Conservation (phyloP, 306 rosid species). For the Citrullus amarus region DNA sequence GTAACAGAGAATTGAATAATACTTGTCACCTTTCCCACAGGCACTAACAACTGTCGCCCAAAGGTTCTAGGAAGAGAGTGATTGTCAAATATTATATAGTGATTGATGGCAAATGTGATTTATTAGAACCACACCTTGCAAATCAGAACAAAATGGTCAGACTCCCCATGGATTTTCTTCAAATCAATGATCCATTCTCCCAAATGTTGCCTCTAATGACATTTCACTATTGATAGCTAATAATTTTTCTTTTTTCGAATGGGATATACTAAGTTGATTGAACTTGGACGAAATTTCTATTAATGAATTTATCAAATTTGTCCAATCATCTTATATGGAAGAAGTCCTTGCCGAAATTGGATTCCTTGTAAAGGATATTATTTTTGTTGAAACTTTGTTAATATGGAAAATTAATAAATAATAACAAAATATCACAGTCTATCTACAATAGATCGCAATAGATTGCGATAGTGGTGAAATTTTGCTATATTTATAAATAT, state of each 20-base stretch:
- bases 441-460: too few relatives aligned
- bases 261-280: background rate
- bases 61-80: background rate
- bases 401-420: too few relatives aligned
- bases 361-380: too few relatives aligned
- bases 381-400: too few relatives aligned
- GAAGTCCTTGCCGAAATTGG: too few relatives aligned
- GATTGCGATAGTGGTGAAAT: too few relatives aligned
- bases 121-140: background rate
- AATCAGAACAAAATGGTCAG: background rate
- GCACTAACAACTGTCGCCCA: slow-evolving; percentile 1
- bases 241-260: background rate
- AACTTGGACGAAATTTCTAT: background rate
- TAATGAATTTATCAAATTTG: background rate
- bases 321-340: background rate
- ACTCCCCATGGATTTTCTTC: background rate
- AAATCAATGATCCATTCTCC: background rate
- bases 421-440: too few relatives aligned
- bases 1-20: background rate
- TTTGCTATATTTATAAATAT: too few relatives aligned
- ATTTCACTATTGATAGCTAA: background rate
- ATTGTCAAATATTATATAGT: background rate
- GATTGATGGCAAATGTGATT: background rate
- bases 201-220: background rate
- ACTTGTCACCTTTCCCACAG: background rate